Evolutionary conservation across 139 green algal genomes (phyloP), one percentile per base, ranked within the genome.

Genomic region (Picochlorum sp.): DNA sequence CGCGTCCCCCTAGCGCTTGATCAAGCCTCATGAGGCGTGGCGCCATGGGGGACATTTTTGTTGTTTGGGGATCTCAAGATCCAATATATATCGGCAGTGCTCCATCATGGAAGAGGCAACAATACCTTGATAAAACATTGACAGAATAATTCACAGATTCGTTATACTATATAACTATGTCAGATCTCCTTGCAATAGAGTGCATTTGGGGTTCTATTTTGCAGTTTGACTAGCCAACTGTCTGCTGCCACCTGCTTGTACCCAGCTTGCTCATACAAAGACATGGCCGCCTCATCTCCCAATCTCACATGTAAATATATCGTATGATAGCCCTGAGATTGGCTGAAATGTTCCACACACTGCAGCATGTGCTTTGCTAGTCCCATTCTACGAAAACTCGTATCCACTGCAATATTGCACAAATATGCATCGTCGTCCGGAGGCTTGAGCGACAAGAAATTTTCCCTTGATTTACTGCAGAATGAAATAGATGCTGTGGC

Each of bases 401-500:
- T 21, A 32, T 65, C 58, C 47, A 65, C 58, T 51, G 58, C 58
- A 50, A 65, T 65, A 52, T 65, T 65, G 58, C 58, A 65, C 21
- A 65, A 65, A 65, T 65, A 65, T n/a, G 58, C 58, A 26, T 65
- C 58, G 0, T 65, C 9, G n/a, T 65, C 58, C 23, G 58, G 58
- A 32, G 58, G 58, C 30, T 51, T 26, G 4, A 65, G 58, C 6
- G 58, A 45, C 28, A 45, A 15, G 57, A 65, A 65, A 18, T 21
- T 65, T 13, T 65, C 58, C 23, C 58, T 65, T 9, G 58, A 65
- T 18, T 57, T 32, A 23, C n/a, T 21, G 11, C 57, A 20, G 20
- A 65, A 65, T 13, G 20, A 57, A 28, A 65, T 23, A 10, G 58
- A 23, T 9, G 58, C 58, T 4, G 58, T 65, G n/a, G 58, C 58